Evolutionary conservation across 768 basidiomycete species (phyloP).

Genomic region (Mrakia frigida): DNA sequence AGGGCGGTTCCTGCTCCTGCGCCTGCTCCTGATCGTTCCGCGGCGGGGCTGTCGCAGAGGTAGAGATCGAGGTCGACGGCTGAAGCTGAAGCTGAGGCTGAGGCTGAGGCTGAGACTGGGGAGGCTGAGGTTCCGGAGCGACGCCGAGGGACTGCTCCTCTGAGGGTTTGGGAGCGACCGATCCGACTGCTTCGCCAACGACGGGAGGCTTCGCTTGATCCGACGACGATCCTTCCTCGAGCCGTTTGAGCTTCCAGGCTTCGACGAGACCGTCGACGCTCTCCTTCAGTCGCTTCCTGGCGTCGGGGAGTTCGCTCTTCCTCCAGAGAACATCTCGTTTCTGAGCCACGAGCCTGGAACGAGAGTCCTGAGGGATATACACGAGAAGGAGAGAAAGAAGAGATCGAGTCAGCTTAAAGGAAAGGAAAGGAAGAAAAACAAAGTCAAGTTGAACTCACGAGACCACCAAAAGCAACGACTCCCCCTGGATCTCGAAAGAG

Average conservation of each 20-base stretch:
- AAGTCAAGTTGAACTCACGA: neutral
- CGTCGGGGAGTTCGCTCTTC: constrained; percentile 32
- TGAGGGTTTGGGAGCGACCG: neutral
- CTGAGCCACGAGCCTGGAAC: neutral
- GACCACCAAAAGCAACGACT: constrained; percentile 49
- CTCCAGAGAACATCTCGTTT: neutral
- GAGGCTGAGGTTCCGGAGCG: neutral
- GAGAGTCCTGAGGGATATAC: neutral
- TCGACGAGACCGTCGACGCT: constrained; percentile 52
- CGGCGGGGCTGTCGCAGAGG: too few species aligned
- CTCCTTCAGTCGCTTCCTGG: constrained; percentile 35
- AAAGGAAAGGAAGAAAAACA: neutral
- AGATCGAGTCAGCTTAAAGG: too few species aligned
- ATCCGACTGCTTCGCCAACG: neutral
- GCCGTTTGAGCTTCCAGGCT: constrained; percentile 35
- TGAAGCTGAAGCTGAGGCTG: too few species aligned
- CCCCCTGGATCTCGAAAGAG: constrained; percentile 62
- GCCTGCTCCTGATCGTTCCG: neutral
- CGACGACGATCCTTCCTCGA: neutral
- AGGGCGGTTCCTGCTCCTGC: neutral
- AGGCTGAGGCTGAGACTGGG: neutral
- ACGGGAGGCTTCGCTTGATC: neutral
- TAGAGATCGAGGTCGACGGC: neutral
- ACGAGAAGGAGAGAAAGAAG: neutral
- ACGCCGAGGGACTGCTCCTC: neutral